Base-by-base conservation (phyloP, 176 grass and related monocot species). In the Saccharum officinarum region DNA sequence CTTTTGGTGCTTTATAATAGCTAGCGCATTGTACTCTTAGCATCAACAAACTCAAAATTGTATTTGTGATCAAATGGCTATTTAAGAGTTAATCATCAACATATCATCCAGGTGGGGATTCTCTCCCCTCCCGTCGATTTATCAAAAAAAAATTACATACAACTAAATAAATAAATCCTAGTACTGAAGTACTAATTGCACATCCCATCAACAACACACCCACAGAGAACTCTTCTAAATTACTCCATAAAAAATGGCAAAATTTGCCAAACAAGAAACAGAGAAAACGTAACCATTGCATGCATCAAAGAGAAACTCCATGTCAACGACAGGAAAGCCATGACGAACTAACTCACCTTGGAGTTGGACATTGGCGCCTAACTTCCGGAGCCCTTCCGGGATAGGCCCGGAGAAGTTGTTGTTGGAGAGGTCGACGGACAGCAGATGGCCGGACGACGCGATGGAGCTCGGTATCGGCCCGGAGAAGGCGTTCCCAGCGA, bases 391-490 rank as follows among this genome's bases (percentile, higher is more conserved):
- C 1, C 75, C 70, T 0, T 13, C 10, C 4, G 97, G 93, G 63
- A 98, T 76, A 0, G 85, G 81, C 3, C 97, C 97, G 8, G 83
- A 84, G 59, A 98, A 82, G 36, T 91, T 79, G 85, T 98, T 95
- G 41, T 87, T 9, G 18, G 87, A 71, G 73, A 98, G 15, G 73
- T 95, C 40, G 63, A 93, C 81, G 15, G 76, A 59, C 0, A 71
- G 3, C 4, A 98, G 85, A 78, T 40, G 87, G 13, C 40, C 36
- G 26, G 80, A 82, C 3, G 91, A 69, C 0, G 87, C 78, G 41
- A 95, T 57, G 17, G 96, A 94, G 67, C 25, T 60, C 12, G 96
- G 96, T 33, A 98, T 88, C 7, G 16, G n/a, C 0, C 96, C 93
- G 0, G 91, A 67, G 83, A 98, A 92, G 17, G 45, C 69, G 69